These are phyloP conservation scores for Trichoderma semiorbis DNA, from an alignment of 2,329 filamentous ascomycete species.

Conservation along the genomic window DNA sequence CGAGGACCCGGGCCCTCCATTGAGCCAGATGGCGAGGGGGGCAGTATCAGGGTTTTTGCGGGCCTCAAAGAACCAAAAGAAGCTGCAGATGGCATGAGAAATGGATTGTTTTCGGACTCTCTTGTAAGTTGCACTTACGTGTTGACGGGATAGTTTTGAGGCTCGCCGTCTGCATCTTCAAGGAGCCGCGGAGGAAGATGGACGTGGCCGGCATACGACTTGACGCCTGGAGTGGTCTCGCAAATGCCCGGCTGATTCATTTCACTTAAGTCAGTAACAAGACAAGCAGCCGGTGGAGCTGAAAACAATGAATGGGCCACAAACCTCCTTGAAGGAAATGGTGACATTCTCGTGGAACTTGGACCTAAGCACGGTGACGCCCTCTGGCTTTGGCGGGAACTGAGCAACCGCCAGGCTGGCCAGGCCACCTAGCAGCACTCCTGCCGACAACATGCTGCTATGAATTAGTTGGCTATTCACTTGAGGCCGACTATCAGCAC, in stretches of 20 bases:
- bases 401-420: slow-evolving; percentile 27
- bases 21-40: slow-evolving; percentile 60
- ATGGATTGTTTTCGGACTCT: background rate
- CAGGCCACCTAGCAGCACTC: slow-evolving; percentile 20
- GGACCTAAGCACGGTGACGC: slow-evolving; percentile 50
- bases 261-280: background rate
- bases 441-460: background rate
- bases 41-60: slow-evolving; percentile 38
- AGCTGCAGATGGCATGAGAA: slow-evolving; percentile 25
- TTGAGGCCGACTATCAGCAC: background rate
- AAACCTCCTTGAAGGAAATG: slow-evolving; percentile 56
- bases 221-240: slow-evolving; percentile 57
- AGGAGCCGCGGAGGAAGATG: slow-evolving; percentile 44
- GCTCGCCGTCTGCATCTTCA: slow-evolving; percentile 43
- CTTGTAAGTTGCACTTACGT: slow-evolving; percentile 38
- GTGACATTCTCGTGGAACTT: slow-evolving; percentile 59
- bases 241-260: slow-evolving; percentile 51
- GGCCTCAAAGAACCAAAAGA: slow-evolving; percentile 51
- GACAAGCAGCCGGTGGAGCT: background rate
- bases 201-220: slow-evolving; percentile 63
- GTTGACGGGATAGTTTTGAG: slow-evolving; percentile 40
- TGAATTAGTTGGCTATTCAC: background rate
- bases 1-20: slow-evolving; percentile 60
- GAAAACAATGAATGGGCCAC: slow-evolving; percentile 1
- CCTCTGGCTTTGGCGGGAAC: slow-evolving; percentile 31